phyloP scores from a whole-genome alignment of 2,329 filamentous ascomycete species.

The Monosporascus sp. region DNA sequence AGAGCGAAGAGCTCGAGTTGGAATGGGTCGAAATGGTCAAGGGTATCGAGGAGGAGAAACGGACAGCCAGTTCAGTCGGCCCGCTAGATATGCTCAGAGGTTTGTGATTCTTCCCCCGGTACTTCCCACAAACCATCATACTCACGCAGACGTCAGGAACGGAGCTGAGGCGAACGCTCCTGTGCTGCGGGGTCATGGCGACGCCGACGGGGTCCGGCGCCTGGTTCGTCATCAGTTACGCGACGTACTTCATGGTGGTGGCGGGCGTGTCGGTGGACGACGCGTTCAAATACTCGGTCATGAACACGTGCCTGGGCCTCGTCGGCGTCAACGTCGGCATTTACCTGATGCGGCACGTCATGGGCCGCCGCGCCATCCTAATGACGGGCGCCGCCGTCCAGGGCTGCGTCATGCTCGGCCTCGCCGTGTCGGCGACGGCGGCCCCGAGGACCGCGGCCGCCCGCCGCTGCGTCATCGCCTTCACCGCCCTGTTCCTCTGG shows the following conservation, averaged over 20 bases:
- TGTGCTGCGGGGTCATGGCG: slow-evolving; percentile 44
- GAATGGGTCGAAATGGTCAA: slow-evolving; percentile 36
- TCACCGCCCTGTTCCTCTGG: slow-evolving; percentile 30
- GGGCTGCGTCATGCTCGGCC: slow-evolving; percentile 39
- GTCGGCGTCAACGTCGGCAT: slow-evolving; percentile 45
- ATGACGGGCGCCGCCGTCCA: slow-evolving; percentile 41
- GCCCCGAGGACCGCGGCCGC: slow-evolving; percentile 22
- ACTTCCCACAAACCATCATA: no score
- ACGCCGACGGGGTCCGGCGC: slow-evolving; percentile 40
- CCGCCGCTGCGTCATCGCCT: slow-evolving; percentile 31
- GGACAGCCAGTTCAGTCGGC: slow-evolving; percentile 24
- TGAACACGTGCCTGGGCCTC: slow-evolving; percentile 45
- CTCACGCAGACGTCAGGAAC: slow-evolving; percentile 24
- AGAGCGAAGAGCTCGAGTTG: slow-evolving; percentile 28
- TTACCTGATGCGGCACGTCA: slow-evolving; percentile 40
- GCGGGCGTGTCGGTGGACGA: slow-evolving; percentile 35
- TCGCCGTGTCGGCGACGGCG: slow-evolving; percentile 29
- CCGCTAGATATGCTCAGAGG: slow-evolving; percentile 34
- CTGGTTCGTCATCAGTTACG: slow-evolving; percentile 47
- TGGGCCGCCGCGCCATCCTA: slow-evolving; percentile 42
- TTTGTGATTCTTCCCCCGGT: neutral
- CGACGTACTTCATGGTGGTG: slow-evolving; percentile 44
- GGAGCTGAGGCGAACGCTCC: slow-evolving; percentile 43
- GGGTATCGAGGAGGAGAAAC: slow-evolving; percentile 34
- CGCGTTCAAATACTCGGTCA: slow-evolving; percentile 44